A percentile compares a stretch with the other conserved stretches of the same genome.
phyloP scores from a whole-genome alignment of 768 basidiomycete species.

The Termitomyces sp. region DNA sequence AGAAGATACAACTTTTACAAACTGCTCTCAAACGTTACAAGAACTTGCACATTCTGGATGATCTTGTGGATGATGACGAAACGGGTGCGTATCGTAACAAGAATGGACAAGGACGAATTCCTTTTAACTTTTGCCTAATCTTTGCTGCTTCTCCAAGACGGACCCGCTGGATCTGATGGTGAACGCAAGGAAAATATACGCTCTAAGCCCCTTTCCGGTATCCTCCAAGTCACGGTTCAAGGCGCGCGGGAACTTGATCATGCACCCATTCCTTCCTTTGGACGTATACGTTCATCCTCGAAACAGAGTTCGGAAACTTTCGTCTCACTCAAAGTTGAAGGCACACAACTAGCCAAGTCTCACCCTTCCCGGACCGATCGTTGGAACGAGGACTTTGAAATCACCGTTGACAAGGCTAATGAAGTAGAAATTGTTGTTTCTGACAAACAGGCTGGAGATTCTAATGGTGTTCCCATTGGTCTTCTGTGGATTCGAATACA shows the following conservation, averaged over 20 bases:
- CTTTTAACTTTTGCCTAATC: neutral
- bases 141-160: slow-evolving; percentile 22
- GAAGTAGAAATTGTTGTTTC: slow-evolving; percentile 97
- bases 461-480: slow-evolving; percentile 84
- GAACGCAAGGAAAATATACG: slow-evolving; percentile 92
- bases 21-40: slow-evolving; percentile 94
- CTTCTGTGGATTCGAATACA: slow-evolving; percentile 92
- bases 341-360: slow-evolving; percentile 86
- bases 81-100: slow-evolving; percentile 34
- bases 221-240: slow-evolving; percentile 82
- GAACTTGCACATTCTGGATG: slow-evolving; percentile 90
- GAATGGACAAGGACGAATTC: neutral
- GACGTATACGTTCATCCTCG: slow-evolving; percentile 66
- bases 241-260: slow-evolving; percentile 95
- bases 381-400: slow-evolving; percentile 98
- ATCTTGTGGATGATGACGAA: slow-evolving; percentile 84
- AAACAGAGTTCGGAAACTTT: slow-evolving; percentile 81
- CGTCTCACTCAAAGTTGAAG: slow-evolving; percentile 95
- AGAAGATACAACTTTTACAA: slow-evolving; percentile 91
- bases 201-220: slow-evolving; percentile 91
- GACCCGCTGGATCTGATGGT: slow-evolving; percentile 55
- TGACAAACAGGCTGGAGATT: slow-evolving; percentile 83
- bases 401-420: slow-evolving; percentile 95
- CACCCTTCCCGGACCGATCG: slow-evolving; percentile 92
- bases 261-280: slow-evolving; percentile 61